Percentiles rank a stretch among this genome's conserved stretches.
phyloP scores from a whole-genome alignment of 2,329 filamentous ascomycete genomes.

The Venturia nashicola region DNA sequence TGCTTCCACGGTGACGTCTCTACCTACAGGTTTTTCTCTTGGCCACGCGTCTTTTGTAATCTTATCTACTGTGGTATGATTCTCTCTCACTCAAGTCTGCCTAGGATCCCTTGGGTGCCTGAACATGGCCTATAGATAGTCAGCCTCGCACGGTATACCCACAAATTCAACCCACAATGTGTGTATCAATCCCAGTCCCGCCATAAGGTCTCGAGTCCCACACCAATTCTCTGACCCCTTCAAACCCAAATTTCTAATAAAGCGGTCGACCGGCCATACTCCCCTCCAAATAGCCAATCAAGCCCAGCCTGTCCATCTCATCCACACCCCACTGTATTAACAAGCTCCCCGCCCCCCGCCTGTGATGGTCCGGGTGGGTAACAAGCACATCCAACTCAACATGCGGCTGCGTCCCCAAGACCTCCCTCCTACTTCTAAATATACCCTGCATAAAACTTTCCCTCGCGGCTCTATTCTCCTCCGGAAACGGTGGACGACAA shows the following conservation, averaged over 20 bases:
- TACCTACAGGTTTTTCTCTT: neutral
- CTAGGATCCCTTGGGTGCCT: neutral
- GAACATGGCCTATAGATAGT: neutral
- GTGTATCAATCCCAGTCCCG: neutral
- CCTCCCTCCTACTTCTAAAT: slow-evolving; percentile 17
- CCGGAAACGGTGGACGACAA: slow-evolving; percentile 16
- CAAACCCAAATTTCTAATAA: slow-evolving; percentile 8
- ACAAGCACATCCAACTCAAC: slow-evolving; percentile 8
- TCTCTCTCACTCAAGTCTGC: neutral
- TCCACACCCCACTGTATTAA: slow-evolving; percentile 9
- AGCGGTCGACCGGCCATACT: slow-evolving; percentile 4
- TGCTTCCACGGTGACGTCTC: neutral
- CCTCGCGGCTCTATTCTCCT: slow-evolving; percentile 15
- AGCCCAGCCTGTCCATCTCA: slow-evolving; percentile 1
- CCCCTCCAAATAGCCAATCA: slow-evolving; percentile 5
- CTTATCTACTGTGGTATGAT: too few species aligned
- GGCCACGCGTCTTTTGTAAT: neutral
- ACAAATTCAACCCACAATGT: neutral
- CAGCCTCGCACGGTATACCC: neutral
- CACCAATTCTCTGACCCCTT: neutral
- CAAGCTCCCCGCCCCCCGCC: slow-evolving; percentile 7
- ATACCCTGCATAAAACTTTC: slow-evolving; percentile 20
- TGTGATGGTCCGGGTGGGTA: slow-evolving; percentile 5
- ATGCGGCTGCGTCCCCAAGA: slow-evolving; percentile 22
- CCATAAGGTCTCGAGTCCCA: slow-evolving; percentile 6